Evolutionary conservation across 2,329 filamentous ascomycete species (phyloP).

Genomic region (Harringtonia lauricola): DNA sequence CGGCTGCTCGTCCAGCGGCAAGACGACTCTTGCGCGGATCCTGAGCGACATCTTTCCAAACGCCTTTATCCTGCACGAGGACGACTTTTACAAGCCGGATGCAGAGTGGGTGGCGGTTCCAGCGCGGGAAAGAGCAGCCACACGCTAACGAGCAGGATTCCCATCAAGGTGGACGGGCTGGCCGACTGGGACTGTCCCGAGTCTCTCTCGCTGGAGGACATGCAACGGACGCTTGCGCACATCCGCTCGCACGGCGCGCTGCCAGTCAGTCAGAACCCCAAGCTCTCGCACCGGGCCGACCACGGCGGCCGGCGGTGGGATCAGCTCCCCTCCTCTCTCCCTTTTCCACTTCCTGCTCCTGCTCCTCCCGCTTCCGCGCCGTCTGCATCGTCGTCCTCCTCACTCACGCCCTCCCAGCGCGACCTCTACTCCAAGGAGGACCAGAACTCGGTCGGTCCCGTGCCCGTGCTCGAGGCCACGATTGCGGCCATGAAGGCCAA

Average conservation of each 20-base stretch:
- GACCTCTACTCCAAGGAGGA: slow-evolving; percentile 48
- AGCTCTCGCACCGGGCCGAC: slow-evolving; percentile 16
- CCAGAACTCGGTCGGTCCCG: slow-evolving; percentile 46
- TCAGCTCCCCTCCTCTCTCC: neutral
- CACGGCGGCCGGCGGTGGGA: slow-evolving; percentile 13
- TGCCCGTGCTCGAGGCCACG: slow-evolving; percentile 36
- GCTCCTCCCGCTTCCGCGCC: neutral
- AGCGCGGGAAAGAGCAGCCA: too few species aligned
- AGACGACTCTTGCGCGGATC: slow-evolving; percentile 83
- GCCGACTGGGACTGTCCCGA: slow-evolving; percentile 89
- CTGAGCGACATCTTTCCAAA: slow-evolving; percentile 70
- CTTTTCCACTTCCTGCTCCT: neutral
- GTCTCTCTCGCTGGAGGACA: slow-evolving; percentile 59
- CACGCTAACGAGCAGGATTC: slow-evolving; percentile 31
- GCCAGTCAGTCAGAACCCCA: slow-evolving; percentile 35
- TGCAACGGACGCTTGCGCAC: slow-evolving; percentile 56
- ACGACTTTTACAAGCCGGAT: slow-evolving; percentile 90
- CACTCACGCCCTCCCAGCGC: slow-evolving; percentile 24
- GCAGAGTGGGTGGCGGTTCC: slow-evolving; percentile 41
- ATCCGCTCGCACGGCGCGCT: slow-evolving; percentile 58
- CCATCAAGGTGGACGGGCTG: slow-evolving; percentile 42
- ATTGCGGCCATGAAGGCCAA: slow-evolving; percentile 34
- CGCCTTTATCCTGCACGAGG: slow-evolving; percentile 80
- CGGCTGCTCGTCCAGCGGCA: slow-evolving; percentile 85
- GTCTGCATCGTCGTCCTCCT: neutral